Evolutionary conservation across 2,329 filamentous ascomycete genomes (phyloP), one percentile per base, ranked within the genome.

Genomic region (Fusarium burgessii): DNA sequence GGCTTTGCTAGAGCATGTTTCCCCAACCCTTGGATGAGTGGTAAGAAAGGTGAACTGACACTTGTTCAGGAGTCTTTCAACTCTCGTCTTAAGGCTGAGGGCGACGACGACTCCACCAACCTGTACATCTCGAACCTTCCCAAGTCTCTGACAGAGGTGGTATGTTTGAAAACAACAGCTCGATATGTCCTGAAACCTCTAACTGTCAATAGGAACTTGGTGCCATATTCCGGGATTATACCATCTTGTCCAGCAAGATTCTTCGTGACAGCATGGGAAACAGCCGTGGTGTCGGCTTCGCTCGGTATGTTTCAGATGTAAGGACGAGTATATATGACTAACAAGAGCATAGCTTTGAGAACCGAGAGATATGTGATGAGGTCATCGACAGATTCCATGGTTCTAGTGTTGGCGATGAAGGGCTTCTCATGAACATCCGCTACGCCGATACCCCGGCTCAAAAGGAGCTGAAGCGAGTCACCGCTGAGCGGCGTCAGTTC

Each of bases 41-140:
- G 32, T 18, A 18, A 17, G 29, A 46, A 32, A 20, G 27, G 14
- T 40, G 20, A 47, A 35, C 62, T 73, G 52, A 70, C 43, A 25
- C 40, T n/a, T 33, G 10, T 25, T 14, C 63, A 97, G 92, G 96
- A 98, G 85, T 98, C 95, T 23, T 98, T 98, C 84, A 99, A 99
- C 82, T 95, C 95, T 74, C 94, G 97, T 75, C 92, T 99, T 76
- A 98, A 99, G 87, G 95, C 96, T 47, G 93, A 98, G 78, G 92
- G 95, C 60, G 95, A 99, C 77, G 93, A 92, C 56, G 78, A 82
- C 43, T 98, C 97, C 49, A 98, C 96, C 72, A 99, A 99, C 80
- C 89, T 99, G 70, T 99, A 99, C 82, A 95, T 98, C 70, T 99
- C 97, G 32, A 99, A 98, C 82, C 88, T 99, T 46, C 96, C 96